Evolutionary conservation across 306 rosid species (phyloP).

Genomic region (Biancaea sappan): DNA sequence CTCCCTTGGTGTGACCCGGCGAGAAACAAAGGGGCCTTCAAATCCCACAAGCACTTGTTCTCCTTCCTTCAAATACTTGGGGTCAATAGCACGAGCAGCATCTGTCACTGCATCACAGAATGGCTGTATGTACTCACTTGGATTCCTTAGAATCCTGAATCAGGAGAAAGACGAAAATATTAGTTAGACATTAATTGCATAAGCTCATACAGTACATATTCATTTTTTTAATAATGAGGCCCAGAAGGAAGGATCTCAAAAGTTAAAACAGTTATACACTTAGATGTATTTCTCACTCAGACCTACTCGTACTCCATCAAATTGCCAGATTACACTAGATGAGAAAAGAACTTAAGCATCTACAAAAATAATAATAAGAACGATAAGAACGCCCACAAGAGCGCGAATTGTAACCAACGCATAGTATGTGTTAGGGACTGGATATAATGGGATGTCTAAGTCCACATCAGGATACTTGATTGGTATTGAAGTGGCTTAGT

Average conservation of each 20-base stretch:
- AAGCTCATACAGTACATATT: not conserved
- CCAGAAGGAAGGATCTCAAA: not conserved
- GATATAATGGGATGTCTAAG: too few species aligned
- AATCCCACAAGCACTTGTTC: slow-evolving; percentile 89
- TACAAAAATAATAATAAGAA: not conserved
- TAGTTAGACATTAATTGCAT: not conserved
- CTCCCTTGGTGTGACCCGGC: slow-evolving; percentile 86
- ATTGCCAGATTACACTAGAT: not conserved
- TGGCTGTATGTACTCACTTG: slow-evolving; percentile 85
- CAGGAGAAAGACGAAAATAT: not conserved
- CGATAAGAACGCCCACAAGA: not conserved
- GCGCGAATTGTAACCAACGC: not conserved
- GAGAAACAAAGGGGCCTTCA: slow-evolving; percentile 93
- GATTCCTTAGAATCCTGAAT: slow-evolving; percentile 75
- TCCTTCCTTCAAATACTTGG: slow-evolving; percentile 81
- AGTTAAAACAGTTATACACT: not conserved
- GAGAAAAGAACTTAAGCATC: not conserved
- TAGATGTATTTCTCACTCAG: not conserved
- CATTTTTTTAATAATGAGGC: not conserved
- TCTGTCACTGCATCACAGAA: slow-evolving; percentile 94
- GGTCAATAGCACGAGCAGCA: slow-evolving; percentile 69
- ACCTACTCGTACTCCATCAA: not conserved
- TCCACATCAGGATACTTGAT: too few species aligned
- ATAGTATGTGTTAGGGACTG: too few species aligned
- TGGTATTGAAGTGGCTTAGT: too few species aligned